Base-by-base conservation (phyloP, 306 rosid species). In the Begonia loranthoides region DNA sequence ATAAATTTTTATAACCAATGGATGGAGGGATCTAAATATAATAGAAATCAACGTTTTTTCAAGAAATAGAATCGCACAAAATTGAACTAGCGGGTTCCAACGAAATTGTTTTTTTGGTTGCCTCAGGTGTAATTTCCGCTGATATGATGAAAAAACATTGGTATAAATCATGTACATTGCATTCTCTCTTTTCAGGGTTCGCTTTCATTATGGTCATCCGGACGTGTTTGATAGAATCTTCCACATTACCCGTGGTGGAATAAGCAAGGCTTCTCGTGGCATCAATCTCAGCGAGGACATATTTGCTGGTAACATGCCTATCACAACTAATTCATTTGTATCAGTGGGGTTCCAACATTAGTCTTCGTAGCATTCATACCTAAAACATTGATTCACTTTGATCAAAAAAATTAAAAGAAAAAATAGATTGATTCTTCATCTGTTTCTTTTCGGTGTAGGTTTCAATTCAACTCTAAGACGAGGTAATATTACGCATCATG, bases 141-240 rank as follows among this genome's bases (percentile, higher is more conserved):
- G 36, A 28, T 43, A 43, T 43, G 47, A 43, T 43, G 47, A 11
- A 2, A 41, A 41, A n/a, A 10, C n/a, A 28, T 7, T 28, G 9
- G 36, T 3, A 2, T 28, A 1, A 28, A 1, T 43, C 13, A 43
- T 6, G 13, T 43, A 50, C 39, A 50, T 8, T 50, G n/a, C 64
- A 49, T 71, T 66, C 60, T 52, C 64, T 67, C 55, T 57, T 59
- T 63, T 41, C 64, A 90, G 99, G 94, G 84, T 86, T 53, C 90
- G 99, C 17, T 90, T 90, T 70, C 99, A 90, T 79, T 90, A 90
- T 66, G 99, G 99, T 54, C 99, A 90, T 76, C 99, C 94, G 1
- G 99, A 90, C 51, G 99, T 90, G 51, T 90, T 90, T 45, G 99
- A 90, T 73, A 80, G 99, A 74, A 90, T 90, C 62, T 90, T 90